Evolutionary conservation across 2,329 filamentous ascomycete genomes (phyloP).

Genomic region (Colletotrichum neosansevieriae): DNA sequence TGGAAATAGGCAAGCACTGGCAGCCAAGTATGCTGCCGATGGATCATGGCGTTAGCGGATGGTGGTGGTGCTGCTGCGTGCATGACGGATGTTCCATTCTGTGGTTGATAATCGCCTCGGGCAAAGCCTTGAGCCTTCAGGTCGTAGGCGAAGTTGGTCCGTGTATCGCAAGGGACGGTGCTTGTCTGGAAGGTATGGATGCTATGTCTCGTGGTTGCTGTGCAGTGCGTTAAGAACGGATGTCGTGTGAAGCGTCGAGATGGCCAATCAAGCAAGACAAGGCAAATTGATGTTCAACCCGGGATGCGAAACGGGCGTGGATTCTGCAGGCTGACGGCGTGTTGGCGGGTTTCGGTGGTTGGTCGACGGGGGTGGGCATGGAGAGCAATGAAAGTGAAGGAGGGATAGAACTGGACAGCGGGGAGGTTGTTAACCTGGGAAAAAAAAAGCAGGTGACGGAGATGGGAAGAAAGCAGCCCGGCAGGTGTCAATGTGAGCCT

Average conservation of each 20-base stretch:
- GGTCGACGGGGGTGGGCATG: background rate
- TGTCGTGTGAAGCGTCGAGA: background rate
- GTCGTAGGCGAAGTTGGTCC: conserved; percentile 11
- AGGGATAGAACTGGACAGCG: no score
- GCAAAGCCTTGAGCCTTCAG: background rate
- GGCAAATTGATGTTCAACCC: conserved; percentile 15
- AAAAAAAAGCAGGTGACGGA: no score
- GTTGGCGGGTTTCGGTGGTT: background rate
- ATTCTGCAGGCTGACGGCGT: background rate
- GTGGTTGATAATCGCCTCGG: no score
- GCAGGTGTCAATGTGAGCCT: no score
- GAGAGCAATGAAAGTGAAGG: background rate
- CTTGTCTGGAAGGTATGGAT: conserved; percentile 1
- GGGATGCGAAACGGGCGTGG: conserved; percentile 31
- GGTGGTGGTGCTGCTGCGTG: background rate
- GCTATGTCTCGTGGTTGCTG: conserved; percentile 1
- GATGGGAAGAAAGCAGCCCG: no score
- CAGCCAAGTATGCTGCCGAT: no score
- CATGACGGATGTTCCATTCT: background rate
- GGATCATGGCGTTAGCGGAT: no score
- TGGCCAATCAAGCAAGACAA: background rate
- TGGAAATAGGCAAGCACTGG: background rate
- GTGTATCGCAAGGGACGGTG: background rate
- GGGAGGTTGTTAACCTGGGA: no score
- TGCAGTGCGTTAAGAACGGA: background rate